Conservation (phyloP, 1,139 yeast genomes). For the Protomyces lactucae-debilis region DNA sequence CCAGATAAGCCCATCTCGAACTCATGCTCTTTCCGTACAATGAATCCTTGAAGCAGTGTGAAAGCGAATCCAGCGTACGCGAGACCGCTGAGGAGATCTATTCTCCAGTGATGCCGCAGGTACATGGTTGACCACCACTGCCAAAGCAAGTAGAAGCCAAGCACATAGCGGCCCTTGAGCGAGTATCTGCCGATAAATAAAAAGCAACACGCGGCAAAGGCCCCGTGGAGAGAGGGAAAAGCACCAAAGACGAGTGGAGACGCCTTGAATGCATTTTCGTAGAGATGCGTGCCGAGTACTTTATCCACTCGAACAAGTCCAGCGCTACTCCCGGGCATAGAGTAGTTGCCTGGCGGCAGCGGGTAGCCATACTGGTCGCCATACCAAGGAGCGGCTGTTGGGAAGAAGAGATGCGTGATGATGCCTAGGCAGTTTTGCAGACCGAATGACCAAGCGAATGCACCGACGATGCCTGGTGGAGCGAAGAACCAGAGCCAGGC, state of each 20-base stretch:
- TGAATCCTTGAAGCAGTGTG: conserved; percentile 6
- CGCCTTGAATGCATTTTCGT: conserved; percentile 73
- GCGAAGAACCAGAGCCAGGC: conserved; percentile 75
- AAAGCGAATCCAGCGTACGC: conserved; percentile 49
- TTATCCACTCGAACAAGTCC: conserved; percentile 86
- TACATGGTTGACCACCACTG: conserved; percentile 78
- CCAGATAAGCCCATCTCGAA: conserved; percentile 15
- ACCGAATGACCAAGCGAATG: conserved; percentile 65
- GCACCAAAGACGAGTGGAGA: conserved; percentile 97
- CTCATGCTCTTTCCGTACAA: conserved; percentile 7
- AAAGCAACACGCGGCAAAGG: conserved; percentile 55
- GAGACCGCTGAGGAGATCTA: conserved; percentile 55
- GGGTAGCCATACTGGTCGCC: conserved; percentile 81
- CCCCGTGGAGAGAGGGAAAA: conserved; percentile 85
- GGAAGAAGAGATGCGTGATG: conserved; percentile 70
- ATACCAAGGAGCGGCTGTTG: conserved; percentile 84
- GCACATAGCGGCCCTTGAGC: conserved; percentile 35
- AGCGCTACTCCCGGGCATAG: conserved; percentile 95
- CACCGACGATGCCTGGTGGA: conserved; percentile 65
- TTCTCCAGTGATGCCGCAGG: conserved; percentile 65
- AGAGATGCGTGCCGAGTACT: conserved; percentile 73
- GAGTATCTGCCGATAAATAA: conserved; percentile 46
- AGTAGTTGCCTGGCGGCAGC: conserved; percentile 80
- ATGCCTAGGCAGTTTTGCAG: conserved; percentile 90
- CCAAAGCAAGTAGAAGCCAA: conserved; percentile 43